These are phyloP conservation scores for Thinopyrum obtusiflorum DNA, from an alignment of 202 grass and related monocot genomes.

Conservation along the genomic window DNA sequence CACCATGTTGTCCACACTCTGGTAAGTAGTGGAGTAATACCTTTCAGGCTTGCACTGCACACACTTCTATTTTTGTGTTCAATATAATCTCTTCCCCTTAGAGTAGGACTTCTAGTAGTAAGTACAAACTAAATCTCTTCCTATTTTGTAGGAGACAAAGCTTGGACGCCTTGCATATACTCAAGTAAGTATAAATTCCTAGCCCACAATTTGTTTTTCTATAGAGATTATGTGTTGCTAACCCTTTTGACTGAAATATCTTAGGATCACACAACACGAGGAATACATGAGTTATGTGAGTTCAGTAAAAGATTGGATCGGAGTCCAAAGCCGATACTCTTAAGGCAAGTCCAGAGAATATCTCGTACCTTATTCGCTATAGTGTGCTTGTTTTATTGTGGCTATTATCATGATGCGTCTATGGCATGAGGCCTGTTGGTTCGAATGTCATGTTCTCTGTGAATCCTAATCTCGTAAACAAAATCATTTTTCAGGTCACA, in stretches of 20 bases:
- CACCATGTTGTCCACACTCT: slow-evolving; percentile 83
- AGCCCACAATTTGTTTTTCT: slow-evolving; percentile 2
- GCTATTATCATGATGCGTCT: not conserved
- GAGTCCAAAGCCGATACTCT: slow-evolving; percentile 49
- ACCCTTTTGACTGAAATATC: slow-evolving; percentile 18
- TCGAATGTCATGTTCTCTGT: not conserved
- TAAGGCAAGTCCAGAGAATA: slow-evolving; percentile 40
- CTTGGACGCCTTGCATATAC: slow-evolving; percentile 64
- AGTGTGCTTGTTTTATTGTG: not conserved
- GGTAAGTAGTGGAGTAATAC: slow-evolving; percentile 31
- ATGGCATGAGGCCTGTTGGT: not conserved
- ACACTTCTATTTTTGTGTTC: slow-evolving; percentile 11
- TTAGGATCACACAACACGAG: slow-evolving; percentile 72
- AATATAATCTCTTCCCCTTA: no score
- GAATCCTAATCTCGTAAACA: not conserved
- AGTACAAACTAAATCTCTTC: slow-evolving; percentile 2
- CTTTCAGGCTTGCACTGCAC: not conserved
- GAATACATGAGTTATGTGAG: slow-evolving; percentile 79
- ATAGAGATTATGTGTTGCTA: slow-evolving; percentile 14
- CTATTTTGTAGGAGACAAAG: slow-evolving; percentile 70
- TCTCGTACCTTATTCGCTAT: not conserved
- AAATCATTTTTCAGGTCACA: slow-evolving; percentile 42
- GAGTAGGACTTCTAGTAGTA: no score
- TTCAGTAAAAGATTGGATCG: slow-evolving; percentile 77
- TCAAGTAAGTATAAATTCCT: slow-evolving; percentile 56